Evolutionary conservation across 2,329 filamentous ascomycete genomes (phyloP).

Genomic region (Raffaelea arxii): DNA sequence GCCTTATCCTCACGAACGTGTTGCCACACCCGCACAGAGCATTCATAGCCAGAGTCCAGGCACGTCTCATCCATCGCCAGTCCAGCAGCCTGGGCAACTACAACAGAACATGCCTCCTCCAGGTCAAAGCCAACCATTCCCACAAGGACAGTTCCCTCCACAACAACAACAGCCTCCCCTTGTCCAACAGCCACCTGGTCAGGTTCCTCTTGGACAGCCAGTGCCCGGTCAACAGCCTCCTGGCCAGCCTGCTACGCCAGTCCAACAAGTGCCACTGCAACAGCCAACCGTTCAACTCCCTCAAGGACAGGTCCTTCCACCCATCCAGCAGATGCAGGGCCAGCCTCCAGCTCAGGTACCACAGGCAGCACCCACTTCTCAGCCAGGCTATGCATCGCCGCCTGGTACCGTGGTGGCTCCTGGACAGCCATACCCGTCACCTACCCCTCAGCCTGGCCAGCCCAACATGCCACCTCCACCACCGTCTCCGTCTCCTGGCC

Average conservation of each 20-base stretch:
- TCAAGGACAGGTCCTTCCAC: no score
- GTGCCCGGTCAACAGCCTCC: neutral
- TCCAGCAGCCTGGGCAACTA: neutral
- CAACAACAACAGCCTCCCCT: neutral
- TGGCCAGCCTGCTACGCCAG: neutral
- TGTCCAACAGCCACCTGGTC: neutral
- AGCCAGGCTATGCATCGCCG: no score
- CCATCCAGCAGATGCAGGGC: no score
- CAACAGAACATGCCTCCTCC: neutral
- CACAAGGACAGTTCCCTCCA: neutral
- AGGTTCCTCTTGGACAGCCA: neutral
- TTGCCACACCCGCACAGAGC: neutral
- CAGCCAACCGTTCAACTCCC: no score
- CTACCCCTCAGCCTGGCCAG: no score
- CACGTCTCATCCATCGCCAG: neutral
- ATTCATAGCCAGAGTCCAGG: constrained; percentile 5
- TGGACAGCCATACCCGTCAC: no score
- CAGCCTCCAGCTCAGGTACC: no score
- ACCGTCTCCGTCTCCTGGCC: no score
- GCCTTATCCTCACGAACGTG: neutral
- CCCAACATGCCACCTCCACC: no score
- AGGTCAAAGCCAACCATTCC: neutral
- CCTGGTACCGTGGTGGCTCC: no score
- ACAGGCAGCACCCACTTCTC: no score
- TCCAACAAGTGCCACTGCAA: no score